phyloP scores from a whole-genome alignment of 2,329 filamentous ascomycete genomes.

The Colletotrichum magnum region DNA sequence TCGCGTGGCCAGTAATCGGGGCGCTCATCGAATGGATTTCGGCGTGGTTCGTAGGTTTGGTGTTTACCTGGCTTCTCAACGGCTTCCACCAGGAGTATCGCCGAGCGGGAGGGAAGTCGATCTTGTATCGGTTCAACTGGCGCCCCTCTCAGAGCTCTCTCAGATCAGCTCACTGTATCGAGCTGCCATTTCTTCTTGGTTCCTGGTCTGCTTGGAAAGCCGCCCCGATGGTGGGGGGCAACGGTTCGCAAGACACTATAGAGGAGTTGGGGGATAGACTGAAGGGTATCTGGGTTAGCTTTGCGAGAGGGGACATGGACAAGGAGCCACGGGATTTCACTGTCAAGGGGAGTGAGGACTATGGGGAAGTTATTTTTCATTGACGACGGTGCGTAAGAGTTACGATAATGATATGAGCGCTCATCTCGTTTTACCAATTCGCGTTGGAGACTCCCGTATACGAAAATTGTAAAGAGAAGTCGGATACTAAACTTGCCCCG shows the following conservation, averaged over 20 bases:
- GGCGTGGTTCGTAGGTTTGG: slow-evolving; percentile 22
- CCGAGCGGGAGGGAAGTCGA: slow-evolving; percentile 5
- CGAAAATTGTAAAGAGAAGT: no score
- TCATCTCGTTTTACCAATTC: no score
- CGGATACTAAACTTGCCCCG: no score
- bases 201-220: slow-evolving; percentile 41
- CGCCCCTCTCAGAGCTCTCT: slow-evolving; percentile 28
- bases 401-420: not conserved
- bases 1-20: slow-evolving; percentile 8
- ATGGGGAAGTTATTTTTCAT: not conserved
- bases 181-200: slow-evolving; percentile 41
- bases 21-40: slow-evolving; percentile 14
- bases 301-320: slow-evolving; percentile 30
- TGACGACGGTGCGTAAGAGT: not conserved
- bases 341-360: slow-evolving; percentile 1
- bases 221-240: slow-evolving; percentile 41
- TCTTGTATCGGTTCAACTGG: slow-evolving; percentile 28
- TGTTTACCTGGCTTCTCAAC: slow-evolving; percentile 10
- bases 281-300: slow-evolving; percentile 40
- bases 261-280: slow-evolving; percentile 30
- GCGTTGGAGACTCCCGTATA: no score
- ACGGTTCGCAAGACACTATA: slow-evolving; percentile 12
- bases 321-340: not conserved
- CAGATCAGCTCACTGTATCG: slow-evolving; percentile 40
- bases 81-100: slow-evolving; percentile 14